Evolutionary conservation across 2,329 filamentous ascomycete genomes (phyloP).

Genomic region (Neopestalotiopsis sp.): DNA sequence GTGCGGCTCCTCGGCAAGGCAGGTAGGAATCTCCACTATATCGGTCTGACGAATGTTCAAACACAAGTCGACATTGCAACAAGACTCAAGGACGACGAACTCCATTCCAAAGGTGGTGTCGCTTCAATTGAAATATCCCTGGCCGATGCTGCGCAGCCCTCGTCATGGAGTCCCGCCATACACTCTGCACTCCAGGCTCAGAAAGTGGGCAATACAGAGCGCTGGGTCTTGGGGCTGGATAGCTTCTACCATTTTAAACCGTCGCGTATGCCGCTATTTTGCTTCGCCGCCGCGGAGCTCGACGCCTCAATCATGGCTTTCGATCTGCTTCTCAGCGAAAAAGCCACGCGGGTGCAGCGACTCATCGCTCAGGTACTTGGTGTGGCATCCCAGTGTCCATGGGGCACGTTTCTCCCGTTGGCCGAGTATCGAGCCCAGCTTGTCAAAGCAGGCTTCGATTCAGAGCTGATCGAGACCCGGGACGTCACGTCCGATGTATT

Average conservation of each 20-base stretch:
- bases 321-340: slow-evolving; percentile 51
- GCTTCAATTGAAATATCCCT: slow-evolving; percentile 46
- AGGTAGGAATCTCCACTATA: slow-evolving; percentile 45
- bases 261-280: slow-evolving; percentile 52
- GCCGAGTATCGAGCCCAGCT: slow-evolving; percentile 51
- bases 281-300: slow-evolving; percentile 45
- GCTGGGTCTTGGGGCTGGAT: slow-evolving; percentile 62
- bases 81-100: slow-evolving; percentile 35
- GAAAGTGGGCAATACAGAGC: slow-evolving; percentile 27
- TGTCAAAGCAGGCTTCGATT: slow-evolving; percentile 52
- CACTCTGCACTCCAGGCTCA: not conserved
- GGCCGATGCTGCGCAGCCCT: slow-evolving; percentile 55
- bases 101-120: not conserved
- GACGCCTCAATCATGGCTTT: slow-evolving; percentile 60
- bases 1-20: slow-evolving; percentile 30
- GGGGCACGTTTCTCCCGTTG: slow-evolving; percentile 53
- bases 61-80: not conserved
- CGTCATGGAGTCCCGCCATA: not conserved
- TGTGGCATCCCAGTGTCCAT: slow-evolving; percentile 53
- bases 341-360: slow-evolving; percentile 33
- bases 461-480: slow-evolving; percentile 44
- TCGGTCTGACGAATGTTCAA: slow-evolving; percentile 53
- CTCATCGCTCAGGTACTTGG: slow-evolving; percentile 49
- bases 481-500: slow-evolving; percentile 63
- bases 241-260: slow-evolving; percentile 63